phyloP scores from a whole-genome alignment of 441 rosid species.

The California macrophylla region DNA sequence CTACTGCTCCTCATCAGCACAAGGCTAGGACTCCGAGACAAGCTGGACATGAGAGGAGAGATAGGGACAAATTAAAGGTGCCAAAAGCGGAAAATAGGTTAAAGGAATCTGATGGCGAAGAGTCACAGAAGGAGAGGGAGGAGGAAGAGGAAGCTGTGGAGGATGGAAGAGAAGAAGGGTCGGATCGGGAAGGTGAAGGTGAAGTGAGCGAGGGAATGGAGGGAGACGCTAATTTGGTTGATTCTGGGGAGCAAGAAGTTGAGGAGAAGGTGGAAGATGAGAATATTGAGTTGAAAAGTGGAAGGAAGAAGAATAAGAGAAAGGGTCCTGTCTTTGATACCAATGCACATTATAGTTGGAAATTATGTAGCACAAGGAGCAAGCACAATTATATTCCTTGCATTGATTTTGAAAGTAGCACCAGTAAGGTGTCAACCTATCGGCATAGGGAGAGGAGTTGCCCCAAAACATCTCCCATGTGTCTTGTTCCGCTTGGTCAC shows the following conservation, averaged over 20 bases:
- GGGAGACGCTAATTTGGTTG: constrained; percentile 34
- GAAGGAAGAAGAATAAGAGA: constrained; percentile 45
- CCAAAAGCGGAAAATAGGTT: constrained; percentile 28
- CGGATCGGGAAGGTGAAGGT: constrained; percentile 32
- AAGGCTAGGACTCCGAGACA: constrained; percentile 37
- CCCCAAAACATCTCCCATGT: constrained; percentile 61
- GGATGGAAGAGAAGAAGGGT: constrained; percentile 44
- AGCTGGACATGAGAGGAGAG: constrained; percentile 29
- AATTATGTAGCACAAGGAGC: constrained; percentile 71
- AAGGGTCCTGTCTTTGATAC: constrained; percentile 90
- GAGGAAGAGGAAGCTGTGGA: constrained; percentile 39
- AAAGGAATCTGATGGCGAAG: constrained; percentile 37
- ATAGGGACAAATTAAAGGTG: constrained; percentile 22
- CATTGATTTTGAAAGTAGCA: constrained; percentile 61
- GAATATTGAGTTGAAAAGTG: constrained; percentile 23
- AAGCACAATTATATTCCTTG: constrained; percentile 95
- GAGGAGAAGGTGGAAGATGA: constrained; percentile 38
- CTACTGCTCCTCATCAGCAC: constrained; percentile 26
- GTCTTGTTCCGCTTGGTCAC: constrained; percentile 82
- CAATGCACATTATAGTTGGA: constrained; percentile 73
- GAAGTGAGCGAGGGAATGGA: constrained; percentile 34
- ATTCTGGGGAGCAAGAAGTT: constrained; percentile 39
- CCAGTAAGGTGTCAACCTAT: constrained; percentile 51
- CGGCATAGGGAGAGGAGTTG: constrained; percentile 90
- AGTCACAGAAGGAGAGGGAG: constrained; percentile 31